Conservation (phyloP, 345 rosid genomes). For the Eucalyptus curtisii region DNA sequence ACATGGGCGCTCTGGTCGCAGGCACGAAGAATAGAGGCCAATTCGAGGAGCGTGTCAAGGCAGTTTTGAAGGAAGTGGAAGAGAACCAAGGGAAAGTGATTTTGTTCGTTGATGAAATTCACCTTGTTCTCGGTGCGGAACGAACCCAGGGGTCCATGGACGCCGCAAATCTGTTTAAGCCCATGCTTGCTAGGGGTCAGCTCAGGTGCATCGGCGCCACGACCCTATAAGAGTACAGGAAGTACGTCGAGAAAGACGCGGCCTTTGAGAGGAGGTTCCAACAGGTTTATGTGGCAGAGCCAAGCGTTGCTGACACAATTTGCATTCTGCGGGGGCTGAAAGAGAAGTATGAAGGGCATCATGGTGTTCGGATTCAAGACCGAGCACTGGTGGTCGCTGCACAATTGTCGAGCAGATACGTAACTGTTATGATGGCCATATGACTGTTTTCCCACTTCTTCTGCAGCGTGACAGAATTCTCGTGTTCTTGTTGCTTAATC, state of each 20-base stretch:
- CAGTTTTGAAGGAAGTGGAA: constrained; percentile 87
- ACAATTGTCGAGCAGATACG: constrained; percentile 74
- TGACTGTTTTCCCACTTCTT: not conserved
- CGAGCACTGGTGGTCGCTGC: constrained; percentile 78
- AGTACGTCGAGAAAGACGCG: constrained; percentile 80
- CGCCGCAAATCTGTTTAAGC: constrained; percentile 90
- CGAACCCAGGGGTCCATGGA: constrained; percentile 86
- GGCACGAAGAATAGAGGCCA: constrained; percentile 80
- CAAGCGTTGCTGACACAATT: constrained; percentile 65
- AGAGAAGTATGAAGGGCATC: constrained; percentile 91
- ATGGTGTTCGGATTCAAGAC: constrained; percentile 82
- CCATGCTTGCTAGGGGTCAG: constrained; percentile 93
- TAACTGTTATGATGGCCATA: constrained; percentile 42
- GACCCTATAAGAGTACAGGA: constrained; percentile 75
- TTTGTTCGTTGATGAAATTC: constrained; percentile 86
- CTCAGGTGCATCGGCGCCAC: constrained; percentile 90
- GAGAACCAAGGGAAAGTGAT: constrained; percentile 90
- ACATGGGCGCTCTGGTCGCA: constrained; percentile 81
- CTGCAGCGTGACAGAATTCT: constrained; percentile 24
- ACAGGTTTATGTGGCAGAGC: constrained; percentile 87
- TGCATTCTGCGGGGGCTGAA: constrained; percentile 87
- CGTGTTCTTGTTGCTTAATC: not conserved
- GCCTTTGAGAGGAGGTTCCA: constrained; percentile 93
- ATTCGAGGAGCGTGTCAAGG: constrained; percentile 67
- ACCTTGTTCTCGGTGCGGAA: constrained; percentile 88